Base-by-base conservation (phyloP, 2,329 filamentous ascomycete genomes). In the Colletotrichum spinosum region DNA sequence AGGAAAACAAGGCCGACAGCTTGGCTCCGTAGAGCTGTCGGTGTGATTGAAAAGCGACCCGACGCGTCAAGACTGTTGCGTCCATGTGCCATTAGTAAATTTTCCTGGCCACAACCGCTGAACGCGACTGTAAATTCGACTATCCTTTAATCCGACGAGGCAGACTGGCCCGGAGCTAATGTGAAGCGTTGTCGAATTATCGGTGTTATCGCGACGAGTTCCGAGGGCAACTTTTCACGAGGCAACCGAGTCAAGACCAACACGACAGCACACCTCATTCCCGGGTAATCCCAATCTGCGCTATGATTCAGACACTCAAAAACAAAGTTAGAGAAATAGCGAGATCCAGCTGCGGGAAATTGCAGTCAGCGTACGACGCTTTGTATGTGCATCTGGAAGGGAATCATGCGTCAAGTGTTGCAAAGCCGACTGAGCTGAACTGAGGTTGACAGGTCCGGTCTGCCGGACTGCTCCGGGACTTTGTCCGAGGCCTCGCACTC, bases 211-310 rank as follows among this genome's bases (percentile, higher is more conserved):
- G 25, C 38, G 39, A 54, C 37, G 12, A 58, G 17, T 12, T 60
- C 55, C 60, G 60, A 60, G 38, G 55, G 49, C 39, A 64, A 54
- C 34, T 63, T 37, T 33, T 63, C 55, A 59, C 60, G 48, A 63
- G 41, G 17, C 55, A 12, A 48, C 55, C 37, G 54, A 63, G 55
- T 59, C 42, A 46, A 52, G 39, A 45, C 17, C 35, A 41, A 38
- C 7, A 12, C 37, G 12, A n/a, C 15, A 37, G 45, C 33, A 41
- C 8, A 6, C 52, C 2, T 42, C 25, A 25, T 25, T 25, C 25
- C 25, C 5, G 4, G 25, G 25, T 25, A 25, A 25, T 25, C 25
- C 25, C 4, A 25, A 25, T 25, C 25, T 25, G 25, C 25, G 4
- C 25, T 25, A 25, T 25, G 25, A 25, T 25, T 25, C 25, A 25